Base-by-base conservation (phyloP, 2,329 filamentous ascomycete species). In the Phaeosphaeria sp. region DNA sequence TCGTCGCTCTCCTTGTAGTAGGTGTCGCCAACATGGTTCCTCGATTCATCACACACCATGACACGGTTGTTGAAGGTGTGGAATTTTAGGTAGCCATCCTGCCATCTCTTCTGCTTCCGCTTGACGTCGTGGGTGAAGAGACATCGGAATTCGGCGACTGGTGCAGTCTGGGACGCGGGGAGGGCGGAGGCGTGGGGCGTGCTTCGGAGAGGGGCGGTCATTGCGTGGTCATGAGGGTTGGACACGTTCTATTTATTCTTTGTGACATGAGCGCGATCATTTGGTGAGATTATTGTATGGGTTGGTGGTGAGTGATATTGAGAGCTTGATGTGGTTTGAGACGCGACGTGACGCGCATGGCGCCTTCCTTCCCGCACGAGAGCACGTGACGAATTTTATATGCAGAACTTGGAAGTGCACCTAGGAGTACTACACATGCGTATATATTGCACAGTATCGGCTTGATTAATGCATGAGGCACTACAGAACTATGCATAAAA, bases 91-190 rank as follows among this genome's bases (percentile, higher is more conserved):
- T 88, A 88, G 36, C 94, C 93, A 88, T 97, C 93, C 71, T 96
- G 92, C 93, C 93, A 97, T 59, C 91, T 84, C 75, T 97, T 97
- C 67, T 92, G 89, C 79, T 97, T 97, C 55, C 91, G 88, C 51
- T 88, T 87, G 43, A 96, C 76, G 73, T 97, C 93, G 73, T 91
- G 87, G 1, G 93, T 96, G 77, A 91, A 97, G 4, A 97, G 87
- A 75, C 93, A 97, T 60, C 87, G 84, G 76, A 90, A 96, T 71
- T 96, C 92, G 71, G 91, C 82, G 40, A 97, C 92, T 0, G 86
- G 83, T 1, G 93, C 92, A 20, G 88, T 88, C 66, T 88, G 85
- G 15, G 84, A 84, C 27, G 80, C 78, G 43, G 83, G 79, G 46
- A 84, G 72, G 48, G 65, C 65, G 25, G 72, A 63, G 49, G 63